phyloP scores from a whole-genome alignment of 192 early-diverging fungal genomes.

The Podila epigama region DNA sequence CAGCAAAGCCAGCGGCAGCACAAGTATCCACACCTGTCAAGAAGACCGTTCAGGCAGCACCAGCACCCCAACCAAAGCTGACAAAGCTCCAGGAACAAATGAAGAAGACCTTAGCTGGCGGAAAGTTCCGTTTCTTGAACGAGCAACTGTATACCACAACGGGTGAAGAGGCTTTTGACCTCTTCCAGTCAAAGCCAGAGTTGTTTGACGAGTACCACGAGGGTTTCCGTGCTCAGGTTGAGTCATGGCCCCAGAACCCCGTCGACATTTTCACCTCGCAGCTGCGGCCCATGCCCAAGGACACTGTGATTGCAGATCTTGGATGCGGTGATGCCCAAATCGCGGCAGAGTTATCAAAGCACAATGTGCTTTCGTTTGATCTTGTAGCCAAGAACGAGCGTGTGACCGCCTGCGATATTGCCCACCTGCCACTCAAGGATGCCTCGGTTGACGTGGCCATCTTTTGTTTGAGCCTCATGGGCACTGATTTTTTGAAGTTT shows the following conservation, averaged over 20 bases:
- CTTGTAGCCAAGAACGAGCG: constrained; percentile 79
- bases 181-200: constrained; percentile 85
- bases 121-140: constrained; percentile 91
- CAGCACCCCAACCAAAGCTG: constrained; percentile 45
- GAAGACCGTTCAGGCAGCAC: constrained; percentile 10
- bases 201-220: constrained; percentile 96
- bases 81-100: constrained; percentile 62
- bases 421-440: constrained; percentile 77
- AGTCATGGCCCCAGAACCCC: constrained; percentile 94
- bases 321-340: constrained; percentile 97
- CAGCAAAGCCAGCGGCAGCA: too few relatives aligned
- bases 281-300: constrained; percentile 59
- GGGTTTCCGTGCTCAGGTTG: constrained; percentile 92
- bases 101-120: constrained; percentile 60
- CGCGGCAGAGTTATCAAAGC: constrained; percentile 67
- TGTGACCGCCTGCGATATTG: constrained; percentile 93
- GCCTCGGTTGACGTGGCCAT: constrained; percentile 81
- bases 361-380: constrained; percentile 88
- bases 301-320: constrained; percentile 84
- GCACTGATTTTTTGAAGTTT: constrained; percentile 93
- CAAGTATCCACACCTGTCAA: not conserved
- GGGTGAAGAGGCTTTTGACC: constrained; percentile 72
- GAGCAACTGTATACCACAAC: constrained; percentile 93
- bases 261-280: constrained; percentile 83
- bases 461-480: constrained; percentile 97